phyloP scores from a whole-genome alignment of 202 grass and related monocot genomes.

The Carex arenaria region DNA sequence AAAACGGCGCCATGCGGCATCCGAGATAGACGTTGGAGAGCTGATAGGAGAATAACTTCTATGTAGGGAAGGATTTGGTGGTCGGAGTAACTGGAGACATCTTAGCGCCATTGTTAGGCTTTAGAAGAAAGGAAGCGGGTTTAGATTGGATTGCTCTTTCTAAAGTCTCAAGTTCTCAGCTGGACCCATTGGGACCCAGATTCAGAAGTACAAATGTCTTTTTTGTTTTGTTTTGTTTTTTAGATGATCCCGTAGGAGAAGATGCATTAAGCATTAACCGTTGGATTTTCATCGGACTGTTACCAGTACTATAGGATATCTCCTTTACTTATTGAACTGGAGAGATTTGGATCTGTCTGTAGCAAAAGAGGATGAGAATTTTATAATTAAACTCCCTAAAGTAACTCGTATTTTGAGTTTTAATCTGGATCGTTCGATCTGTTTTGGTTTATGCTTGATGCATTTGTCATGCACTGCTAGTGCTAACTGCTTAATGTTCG shows the following conservation, averaged over 20 bases:
- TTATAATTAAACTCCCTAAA: too few relatives aligned
- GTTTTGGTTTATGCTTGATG: too few relatives aligned
- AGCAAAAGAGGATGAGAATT: not conserved
- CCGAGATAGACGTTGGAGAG: not conserved
- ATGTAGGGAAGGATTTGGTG: conserved; percentile 17
- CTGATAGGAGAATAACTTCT: not conserved
- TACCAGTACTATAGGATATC: not conserved
- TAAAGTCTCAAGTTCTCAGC: not conserved
- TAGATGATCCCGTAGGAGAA: too few relatives aligned
- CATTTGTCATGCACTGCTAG: too few relatives aligned
- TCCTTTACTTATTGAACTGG: not conserved
- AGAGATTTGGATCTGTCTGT: not conserved
- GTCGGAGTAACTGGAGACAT: conserved; percentile 55
- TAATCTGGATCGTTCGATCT: too few relatives aligned
- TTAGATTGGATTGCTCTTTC: not conserved
- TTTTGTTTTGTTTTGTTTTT: too few relatives aligned
- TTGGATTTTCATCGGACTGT: not conserved
- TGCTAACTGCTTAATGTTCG: too few relatives aligned
- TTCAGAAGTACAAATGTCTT: not conserved
- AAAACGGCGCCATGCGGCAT: conserved; percentile 7
- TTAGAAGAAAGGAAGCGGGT: not conserved
- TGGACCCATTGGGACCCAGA: not conserved
- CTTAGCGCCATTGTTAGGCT: conserved; percentile 47
- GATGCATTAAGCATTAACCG: too few relatives aligned
- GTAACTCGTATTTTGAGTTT: too few relatives aligned